Percentiles rank a stretch among this genome's conserved stretches.
phyloP scores from a whole-genome alignment of 108 stramenopile species.

The Pseudonitzschia pungens region DNA sequence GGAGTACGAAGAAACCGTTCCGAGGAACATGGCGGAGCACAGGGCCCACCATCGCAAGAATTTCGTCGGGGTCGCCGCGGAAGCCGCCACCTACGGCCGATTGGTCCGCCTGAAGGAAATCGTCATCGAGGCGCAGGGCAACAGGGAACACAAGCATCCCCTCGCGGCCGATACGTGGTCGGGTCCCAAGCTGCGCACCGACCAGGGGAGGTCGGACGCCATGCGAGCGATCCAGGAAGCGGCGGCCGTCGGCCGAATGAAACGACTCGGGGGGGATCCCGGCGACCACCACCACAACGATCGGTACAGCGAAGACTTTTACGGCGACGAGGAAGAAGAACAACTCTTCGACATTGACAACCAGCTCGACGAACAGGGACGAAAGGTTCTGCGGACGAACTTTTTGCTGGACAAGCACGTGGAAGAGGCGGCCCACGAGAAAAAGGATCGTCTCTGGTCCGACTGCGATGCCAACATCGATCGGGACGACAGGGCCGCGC shows the following conservation, averaged over 20 bases:
- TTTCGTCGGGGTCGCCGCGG: constrained; percentile 20
- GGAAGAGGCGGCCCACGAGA: constrained; percentile 11
- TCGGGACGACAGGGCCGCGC: constrained; percentile 16
- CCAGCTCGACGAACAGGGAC: constrained; percentile 30
- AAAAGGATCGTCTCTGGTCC: constrained; percentile 26
- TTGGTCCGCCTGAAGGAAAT: constrained; percentile 29
- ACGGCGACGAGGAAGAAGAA: constrained; percentile 11
- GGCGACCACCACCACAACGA: constrained; percentile 17
- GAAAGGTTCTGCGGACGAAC: constrained; percentile 14
- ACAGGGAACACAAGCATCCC: constrained; percentile 4
- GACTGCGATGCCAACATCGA: not conserved
- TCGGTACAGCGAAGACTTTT: constrained; percentile 5
- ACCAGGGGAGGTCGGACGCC: constrained; percentile 7
- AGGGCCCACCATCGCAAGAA: constrained; percentile 20
- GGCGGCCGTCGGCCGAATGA: constrained; percentile 30
- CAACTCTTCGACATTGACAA: constrained; percentile 26
- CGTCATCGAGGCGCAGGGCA: constrained; percentile 23
- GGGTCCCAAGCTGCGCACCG: constrained; percentile 16
- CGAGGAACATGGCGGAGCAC: not conserved
- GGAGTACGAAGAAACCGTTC: not conserved
- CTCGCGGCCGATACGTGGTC: constrained; percentile 16
- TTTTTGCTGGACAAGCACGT: constrained; percentile 27
- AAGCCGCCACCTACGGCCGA: constrained; percentile 31
- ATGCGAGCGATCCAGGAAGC: constrained; percentile 32
- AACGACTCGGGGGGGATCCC: not conserved